Percentiles rank a stretch among this genome's conserved stretches.
phyloP scores from a whole-genome alignment of 306 rosid species.

The Ceratonia siliqua region DNA sequence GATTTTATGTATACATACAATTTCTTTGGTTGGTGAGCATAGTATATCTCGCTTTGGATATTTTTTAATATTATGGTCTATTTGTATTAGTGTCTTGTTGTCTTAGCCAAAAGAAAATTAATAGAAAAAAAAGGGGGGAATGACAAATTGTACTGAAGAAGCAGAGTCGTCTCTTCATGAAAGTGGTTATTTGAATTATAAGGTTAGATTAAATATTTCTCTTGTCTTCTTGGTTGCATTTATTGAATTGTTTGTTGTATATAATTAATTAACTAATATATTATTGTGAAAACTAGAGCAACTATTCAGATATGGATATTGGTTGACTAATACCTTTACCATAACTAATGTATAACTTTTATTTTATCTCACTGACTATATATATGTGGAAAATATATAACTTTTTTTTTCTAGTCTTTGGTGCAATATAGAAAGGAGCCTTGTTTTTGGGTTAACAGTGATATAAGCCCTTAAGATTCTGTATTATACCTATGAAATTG shows the following conservation, averaged over 20 bases:
- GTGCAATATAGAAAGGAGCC: no score
- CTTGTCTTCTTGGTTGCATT: constrained; percentile 14
- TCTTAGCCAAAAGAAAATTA: no score
- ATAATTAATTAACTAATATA: background rate
- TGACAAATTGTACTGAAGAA: constrained; percentile 41
- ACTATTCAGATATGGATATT: background rate
- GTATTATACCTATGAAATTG: constrained; percentile 32
- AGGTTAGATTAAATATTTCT: constrained; percentile 51
- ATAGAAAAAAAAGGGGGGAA: background rate
- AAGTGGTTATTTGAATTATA: constrained; percentile 89
- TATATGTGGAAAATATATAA: no score
- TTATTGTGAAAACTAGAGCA: background rate
- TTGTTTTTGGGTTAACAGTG: no score
- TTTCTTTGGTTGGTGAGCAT: no score
- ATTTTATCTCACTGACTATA: no score
- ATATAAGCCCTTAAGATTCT: constrained; percentile 39
- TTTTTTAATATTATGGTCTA: no score
- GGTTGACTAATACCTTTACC: background rate
- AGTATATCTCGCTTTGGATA: no score
- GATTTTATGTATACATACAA: no score
- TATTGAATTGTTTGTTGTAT: background rate
- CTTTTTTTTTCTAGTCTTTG: no score
- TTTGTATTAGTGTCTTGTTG: no score
- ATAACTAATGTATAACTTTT: no score
- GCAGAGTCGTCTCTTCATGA: constrained; percentile 91